Evolutionary conservation across 2,329 filamentous ascomycete genomes (phyloP).

Genomic region (Colletotrichum sp.): DNA sequence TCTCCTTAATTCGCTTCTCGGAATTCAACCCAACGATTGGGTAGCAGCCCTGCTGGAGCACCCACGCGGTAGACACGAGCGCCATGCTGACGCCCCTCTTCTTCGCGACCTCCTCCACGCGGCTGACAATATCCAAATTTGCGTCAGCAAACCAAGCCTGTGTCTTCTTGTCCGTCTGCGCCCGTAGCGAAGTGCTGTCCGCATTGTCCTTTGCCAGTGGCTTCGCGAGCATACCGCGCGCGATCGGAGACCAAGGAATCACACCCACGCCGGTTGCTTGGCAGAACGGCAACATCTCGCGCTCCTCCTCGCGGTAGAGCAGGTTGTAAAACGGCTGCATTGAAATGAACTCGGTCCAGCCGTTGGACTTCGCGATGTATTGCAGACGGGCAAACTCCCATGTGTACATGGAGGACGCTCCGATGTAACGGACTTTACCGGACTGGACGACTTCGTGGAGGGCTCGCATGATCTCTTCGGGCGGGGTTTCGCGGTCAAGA

Average conservation of each 20-base stretch:
- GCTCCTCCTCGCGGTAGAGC: constrained; percentile 64
- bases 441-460: constrained; percentile 62
- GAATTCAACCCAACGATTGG: constrained; percentile 68
- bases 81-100: constrained; percentile 66
- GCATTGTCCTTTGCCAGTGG: constrained; percentile 21
- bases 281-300: constrained; percentile 45
- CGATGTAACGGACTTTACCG: constrained; percentile 51
- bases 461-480: constrained; percentile 66
- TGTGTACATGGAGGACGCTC: constrained; percentile 30
- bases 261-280: constrained; percentile 37
- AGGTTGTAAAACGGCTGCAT: constrained; percentile 67
- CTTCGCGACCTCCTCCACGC: constrained; percentile 58
- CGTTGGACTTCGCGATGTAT: constrained; percentile 34
- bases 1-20: constrained; percentile 65
- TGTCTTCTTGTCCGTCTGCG: constrained; percentile 21
- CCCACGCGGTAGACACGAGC: constrained; percentile 69
- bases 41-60: constrained; percentile 54
- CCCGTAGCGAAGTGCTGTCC: constrained; percentile 19
- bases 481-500: constrained; percentile 55
- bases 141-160: constrained; percentile 42
- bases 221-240: constrained; percentile 34
- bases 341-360: constrained; percentile 63
- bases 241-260: constrained; percentile 38
- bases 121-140: constrained; percentile 41
- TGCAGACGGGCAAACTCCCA: constrained; percentile 31